These are phyloP conservation scores for Trichoderma endophyticum DNA, from an alignment of 2,329 filamentous ascomycete species.

Conservation along the genomic window DNA sequence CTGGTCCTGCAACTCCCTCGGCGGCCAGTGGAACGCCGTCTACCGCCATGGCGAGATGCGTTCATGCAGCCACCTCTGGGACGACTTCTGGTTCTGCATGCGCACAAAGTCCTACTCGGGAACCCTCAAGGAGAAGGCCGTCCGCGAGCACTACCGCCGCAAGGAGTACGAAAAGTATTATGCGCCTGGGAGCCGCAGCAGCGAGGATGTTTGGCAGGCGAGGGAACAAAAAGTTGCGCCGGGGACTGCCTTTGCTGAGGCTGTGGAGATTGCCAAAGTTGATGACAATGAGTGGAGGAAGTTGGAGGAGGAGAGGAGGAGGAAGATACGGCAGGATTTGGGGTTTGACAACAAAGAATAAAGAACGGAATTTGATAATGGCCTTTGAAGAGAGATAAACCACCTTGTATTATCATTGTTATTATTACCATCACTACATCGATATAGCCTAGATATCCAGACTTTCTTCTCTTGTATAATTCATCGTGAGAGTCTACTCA, in stretches of 20 bases:
- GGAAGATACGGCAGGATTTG: conserved; percentile 34
- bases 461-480: background rate
- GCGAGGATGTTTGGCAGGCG: conserved; percentile 86
- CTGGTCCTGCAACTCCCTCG: conserved; percentile 89
- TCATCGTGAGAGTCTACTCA: background rate
- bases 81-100: conserved; percentile 98
- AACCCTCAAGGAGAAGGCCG: conserved; percentile 56
- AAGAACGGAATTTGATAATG: background rate
- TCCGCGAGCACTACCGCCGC: conserved; percentile 65
- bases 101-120: conserved; percentile 64
- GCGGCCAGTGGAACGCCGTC: conserved; percentile 86
- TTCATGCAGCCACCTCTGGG: conserved; percentile 80
- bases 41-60: conserved; percentile 81
- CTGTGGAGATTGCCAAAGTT: conserved; percentile 37
- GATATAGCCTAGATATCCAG: background rate
- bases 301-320: conserved; percentile 35
- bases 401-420: background rate
- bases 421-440: background rate
- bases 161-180: conserved; percentile 68
- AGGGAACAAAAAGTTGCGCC: conserved; percentile 59
- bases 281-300: conserved; percentile 44
- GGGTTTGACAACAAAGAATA: conserved; percentile 27
- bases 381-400: background rate
- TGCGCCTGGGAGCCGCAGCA: conserved; percentile 61
- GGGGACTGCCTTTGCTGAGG: conserved; percentile 44